Evolutionary conservation across 148 eudicot genomes (phyloP).

Genomic region (Suaeda aralocaspica): DNA sequence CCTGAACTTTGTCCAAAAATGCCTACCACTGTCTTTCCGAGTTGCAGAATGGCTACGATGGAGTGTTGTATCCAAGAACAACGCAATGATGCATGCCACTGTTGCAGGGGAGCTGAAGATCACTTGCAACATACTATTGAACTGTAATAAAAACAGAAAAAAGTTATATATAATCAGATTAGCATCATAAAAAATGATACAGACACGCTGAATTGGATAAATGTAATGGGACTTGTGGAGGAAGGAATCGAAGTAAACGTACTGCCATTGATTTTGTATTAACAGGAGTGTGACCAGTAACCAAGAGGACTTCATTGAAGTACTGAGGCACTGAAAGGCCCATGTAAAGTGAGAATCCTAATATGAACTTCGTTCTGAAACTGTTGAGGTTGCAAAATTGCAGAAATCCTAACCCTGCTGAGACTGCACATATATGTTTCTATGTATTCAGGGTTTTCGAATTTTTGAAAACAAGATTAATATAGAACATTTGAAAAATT

Average conservation of each 20-base stretch:
- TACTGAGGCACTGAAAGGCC: conserved; percentile 91
- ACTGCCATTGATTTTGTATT: conserved; percentile 60
- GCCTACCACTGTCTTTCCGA: conserved; percentile 71
- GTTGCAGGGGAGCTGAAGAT: conserved; percentile 80
- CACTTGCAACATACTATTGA: conserved; percentile 62
- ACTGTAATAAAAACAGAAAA: conserved; percentile 37
- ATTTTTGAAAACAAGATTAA: neutral
- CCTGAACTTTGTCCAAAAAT: conserved; percentile 77
- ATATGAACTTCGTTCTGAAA: conserved; percentile 74
- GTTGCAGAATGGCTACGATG: conserved; percentile 39
- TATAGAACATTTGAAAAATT: neutral
- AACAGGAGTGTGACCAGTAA: conserved; percentile 69
- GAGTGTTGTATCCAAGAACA: conserved; percentile 61
- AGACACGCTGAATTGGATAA: neutral
- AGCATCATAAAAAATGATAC: neutral
- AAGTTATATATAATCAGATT: neutral
- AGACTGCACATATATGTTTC: conserved; percentile 35
- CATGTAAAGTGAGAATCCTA: conserved; percentile 78
- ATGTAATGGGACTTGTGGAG: neutral
- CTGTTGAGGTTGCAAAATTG: conserved; percentile 95
- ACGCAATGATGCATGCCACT: conserved; percentile 49
- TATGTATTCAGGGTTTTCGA: no score
- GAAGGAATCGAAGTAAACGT: conserved; percentile 20
- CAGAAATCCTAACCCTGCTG: conserved; percentile 74
- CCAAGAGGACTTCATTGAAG: conserved; percentile 53